Evolutionary conservation across 306 rosid species (phyloP).

Genomic region (Mimosa pudica): DNA sequence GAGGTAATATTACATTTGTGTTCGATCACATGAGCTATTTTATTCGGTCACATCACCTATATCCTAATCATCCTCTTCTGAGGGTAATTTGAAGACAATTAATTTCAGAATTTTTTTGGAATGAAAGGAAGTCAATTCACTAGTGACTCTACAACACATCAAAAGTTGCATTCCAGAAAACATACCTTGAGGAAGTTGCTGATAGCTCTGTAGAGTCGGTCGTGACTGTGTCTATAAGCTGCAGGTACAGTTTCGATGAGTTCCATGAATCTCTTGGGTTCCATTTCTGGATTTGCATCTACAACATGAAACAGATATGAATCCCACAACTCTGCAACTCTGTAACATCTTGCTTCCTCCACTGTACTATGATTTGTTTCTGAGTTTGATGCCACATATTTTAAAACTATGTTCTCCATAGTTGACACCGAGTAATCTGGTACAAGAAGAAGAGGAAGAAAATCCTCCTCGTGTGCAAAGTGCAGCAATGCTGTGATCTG

Average conservation of each 20-base stretch:
- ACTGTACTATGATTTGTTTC: constrained; percentile 40
- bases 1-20: too few species aligned
- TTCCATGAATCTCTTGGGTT: constrained; percentile 66
- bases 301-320: constrained; percentile 58
- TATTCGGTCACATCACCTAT: not conserved
- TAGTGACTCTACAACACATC: not conserved
- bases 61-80: not conserved
- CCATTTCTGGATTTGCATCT: constrained; percentile 57
- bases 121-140: not conserved
- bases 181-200: constrained; percentile 69
- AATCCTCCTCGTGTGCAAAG: constrained; percentile 64
- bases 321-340: constrained; percentile 82
- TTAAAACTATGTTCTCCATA: constrained; percentile 71
- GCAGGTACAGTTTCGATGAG: constrained; percentile 72
- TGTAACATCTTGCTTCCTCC: constrained; percentile 42
- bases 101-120: not conserved
- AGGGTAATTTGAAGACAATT: not conserved
- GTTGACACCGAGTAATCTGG: constrained; percentile 46
- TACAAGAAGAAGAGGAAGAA: constrained; percentile 60
- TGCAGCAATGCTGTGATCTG: constrained; percentile 66
- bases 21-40: not conserved
- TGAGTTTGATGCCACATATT: constrained; percentile 52
- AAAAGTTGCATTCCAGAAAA: not conserved
- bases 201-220: constrained; percentile 68
- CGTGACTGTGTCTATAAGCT: constrained; percentile 64